Evolutionary conservation across 768 basidiomycete genomes (phyloP), one percentile per base, ranked within the genome.

Genomic region (Candolleomyces eurysporus): DNA sequence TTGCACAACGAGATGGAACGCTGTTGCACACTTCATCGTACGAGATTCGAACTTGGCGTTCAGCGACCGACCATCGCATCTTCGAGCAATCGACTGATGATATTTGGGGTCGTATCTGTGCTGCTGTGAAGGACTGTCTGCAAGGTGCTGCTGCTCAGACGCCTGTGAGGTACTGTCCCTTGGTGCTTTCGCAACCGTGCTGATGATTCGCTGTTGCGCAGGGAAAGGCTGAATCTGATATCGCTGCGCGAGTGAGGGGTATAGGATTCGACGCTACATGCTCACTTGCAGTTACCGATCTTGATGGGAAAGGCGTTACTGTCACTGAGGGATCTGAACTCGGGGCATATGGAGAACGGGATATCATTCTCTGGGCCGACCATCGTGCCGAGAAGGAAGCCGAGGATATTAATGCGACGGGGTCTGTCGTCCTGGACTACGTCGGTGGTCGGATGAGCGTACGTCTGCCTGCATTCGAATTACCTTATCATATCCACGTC

Each of bases 381-480:
- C 95, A 97, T 74, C 85, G 96, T 54, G 96, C 97, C 0, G 90
- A 93, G 76, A 81, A 89, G 69, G 95, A 99, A 71, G 96, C 96
- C 2, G 86, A 92, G 48, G 72, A 89, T 48, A 96, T 98, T 79
- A 98, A 98, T 72, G 76, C 78, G 30, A 92, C 90, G 2, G 89
- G 87, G 1, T 92, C 92, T 55, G 80, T 88, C 31, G 94, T 97
- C 42, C 78, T 98, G 66, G 89, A 96, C 60, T 98, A 96, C 75
- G 95, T 98, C 51, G 97, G 97, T 10, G 95, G 95, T 49, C 91
- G 86, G 42, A 98, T 99, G 90, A 95, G 94, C 70, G 95, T 92
- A 77, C 68, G 79, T 75, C 60, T 17, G 21, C 43, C n/a, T 22
- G 17, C 36, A 36, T 5, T 11, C 11, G 36, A 26, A 26, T 26